A percentile compares a stretch with the other conserved stretches of the same genome.
Evolutionary conservation across 345 rosid species (phyloP).

Genomic region (Anastatica hierochuntica): DNA sequence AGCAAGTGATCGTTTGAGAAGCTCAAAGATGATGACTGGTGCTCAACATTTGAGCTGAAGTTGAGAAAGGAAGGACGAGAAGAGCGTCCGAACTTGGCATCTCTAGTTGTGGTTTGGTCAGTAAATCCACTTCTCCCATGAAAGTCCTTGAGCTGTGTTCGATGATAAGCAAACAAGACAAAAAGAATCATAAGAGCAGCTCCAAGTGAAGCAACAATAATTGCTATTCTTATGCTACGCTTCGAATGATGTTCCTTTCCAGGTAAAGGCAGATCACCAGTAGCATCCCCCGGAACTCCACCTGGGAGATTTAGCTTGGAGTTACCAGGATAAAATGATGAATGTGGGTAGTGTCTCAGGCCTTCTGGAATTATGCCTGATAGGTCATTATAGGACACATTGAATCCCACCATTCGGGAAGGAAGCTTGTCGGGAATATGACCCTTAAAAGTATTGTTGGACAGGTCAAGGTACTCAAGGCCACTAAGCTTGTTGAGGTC

Average conservation of each 20-base stretch:
- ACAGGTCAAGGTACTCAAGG: conserved; percentile 75
- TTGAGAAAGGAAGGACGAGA: conserved; percentile 58
- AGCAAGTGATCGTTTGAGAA: conserved; percentile 90
- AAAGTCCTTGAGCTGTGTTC: conserved; percentile 49
- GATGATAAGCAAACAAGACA: conserved; percentile 62
- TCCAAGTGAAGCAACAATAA: conserved; percentile 64
- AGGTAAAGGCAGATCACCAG: not conserved
- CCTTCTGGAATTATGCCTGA: conserved; percentile 57
- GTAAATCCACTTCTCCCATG: conserved; percentile 44
- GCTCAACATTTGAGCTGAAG: conserved; percentile 48
- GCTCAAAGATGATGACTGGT: conserved; percentile 55
- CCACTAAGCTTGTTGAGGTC: conserved; percentile 60
- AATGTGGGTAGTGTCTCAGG: conserved; percentile 36
- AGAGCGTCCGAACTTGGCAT: conserved; percentile 48
- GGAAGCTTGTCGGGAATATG: conserved; percentile 59
- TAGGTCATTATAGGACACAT: conserved; percentile 70
- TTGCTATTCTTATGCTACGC: conserved; percentile 43
- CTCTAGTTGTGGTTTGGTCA: conserved; percentile 36
- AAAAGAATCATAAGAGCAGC: conserved; percentile 55
- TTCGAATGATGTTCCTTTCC: conserved; percentile 32
- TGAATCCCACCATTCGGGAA: conserved; percentile 43
- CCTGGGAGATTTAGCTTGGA: conserved; percentile 32
- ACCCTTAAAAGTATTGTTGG: conserved; percentile 62
- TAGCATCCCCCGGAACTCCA: conserved; percentile 16
- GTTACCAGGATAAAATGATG: conserved; percentile 78